phyloP scores from a whole-genome alignment of 345 rosid genomes.

The Syzygium aqueum region DNA sequence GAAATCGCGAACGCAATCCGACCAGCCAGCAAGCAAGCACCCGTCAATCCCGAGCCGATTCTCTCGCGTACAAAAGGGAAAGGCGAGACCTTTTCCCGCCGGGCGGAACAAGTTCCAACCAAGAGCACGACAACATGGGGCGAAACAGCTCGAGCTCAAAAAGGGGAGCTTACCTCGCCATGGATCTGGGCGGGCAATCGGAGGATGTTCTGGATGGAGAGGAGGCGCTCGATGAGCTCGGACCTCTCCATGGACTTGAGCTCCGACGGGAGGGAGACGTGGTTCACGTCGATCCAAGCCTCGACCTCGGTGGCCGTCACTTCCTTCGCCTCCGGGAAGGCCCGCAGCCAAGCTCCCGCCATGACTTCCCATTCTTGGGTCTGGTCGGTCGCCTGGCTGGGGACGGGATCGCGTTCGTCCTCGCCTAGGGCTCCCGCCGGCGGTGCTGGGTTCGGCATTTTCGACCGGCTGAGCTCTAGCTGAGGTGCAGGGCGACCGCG shows the following conservation, averaged over 20 bases:
- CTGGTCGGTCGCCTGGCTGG: conserved; percentile 24
- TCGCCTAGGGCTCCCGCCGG: conserved; percentile 19
- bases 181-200: conserved; percentile 38
- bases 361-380: conserved; percentile 86
- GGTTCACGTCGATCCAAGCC: conserved; percentile 80
- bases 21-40: not conserved
- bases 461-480: not conserved
- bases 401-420: not conserved
- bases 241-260: conserved; percentile 73
- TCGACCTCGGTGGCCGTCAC: conserved; percentile 62
- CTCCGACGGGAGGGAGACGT: conserved; percentile 48
- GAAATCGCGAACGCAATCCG: not conserved
- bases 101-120: not conserved
- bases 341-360: conserved; percentile 81
- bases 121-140: not conserved
- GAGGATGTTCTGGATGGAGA: conserved; percentile 73
- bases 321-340: conserved; percentile 79
- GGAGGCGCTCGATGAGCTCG: conserved; percentile 70
- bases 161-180: not conserved
- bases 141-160: not conserved
- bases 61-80: not conserved
- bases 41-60: not conserved
- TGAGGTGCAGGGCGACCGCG: not conserved
- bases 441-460: not conserved
- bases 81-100: not conserved